Conservation (phyloP, 1,284 basidiomycete genomes). For the Butyriboletus appendiculatus region DNA sequence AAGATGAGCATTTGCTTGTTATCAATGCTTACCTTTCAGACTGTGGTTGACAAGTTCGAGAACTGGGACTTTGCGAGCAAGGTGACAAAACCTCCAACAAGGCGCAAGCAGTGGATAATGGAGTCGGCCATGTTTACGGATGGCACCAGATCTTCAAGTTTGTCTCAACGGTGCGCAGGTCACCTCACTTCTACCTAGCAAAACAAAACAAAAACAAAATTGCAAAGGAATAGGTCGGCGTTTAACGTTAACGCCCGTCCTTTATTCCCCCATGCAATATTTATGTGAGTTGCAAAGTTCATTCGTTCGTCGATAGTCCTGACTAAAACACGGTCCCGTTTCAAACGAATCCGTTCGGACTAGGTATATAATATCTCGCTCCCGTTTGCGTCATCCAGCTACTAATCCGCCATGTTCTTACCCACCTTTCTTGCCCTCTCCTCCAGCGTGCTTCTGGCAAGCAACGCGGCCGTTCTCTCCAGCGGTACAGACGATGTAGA, state of each 20-base stretch:
- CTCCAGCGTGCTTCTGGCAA: constrained; percentile 34
- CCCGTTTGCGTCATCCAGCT: background rate
- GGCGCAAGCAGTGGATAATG: background rate
- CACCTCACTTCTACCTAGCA: background rate
- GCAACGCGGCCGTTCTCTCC: constrained; percentile 26
- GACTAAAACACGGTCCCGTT: constrained; percentile 15
- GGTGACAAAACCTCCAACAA: too few relatives aligned
- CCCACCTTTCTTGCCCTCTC: constrained; percentile 8
- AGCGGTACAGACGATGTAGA: background rate
- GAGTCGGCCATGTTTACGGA: background rate
- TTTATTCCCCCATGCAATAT: background rate
- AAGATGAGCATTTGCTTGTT: too few relatives aligned
- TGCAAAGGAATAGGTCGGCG: background rate
- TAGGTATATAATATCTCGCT: constrained; percentile 6
- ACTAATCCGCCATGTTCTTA: constrained; percentile 12
- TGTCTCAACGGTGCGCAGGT: too few relatives aligned
- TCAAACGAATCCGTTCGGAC: constrained; percentile 6
- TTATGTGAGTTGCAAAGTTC: background rate
- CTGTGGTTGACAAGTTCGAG: too few relatives aligned
- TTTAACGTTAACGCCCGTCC: too few relatives aligned
- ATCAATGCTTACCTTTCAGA: too few relatives aligned
- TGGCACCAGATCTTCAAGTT: background rate
- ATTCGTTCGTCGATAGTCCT: background rate
- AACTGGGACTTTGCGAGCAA: too few relatives aligned
- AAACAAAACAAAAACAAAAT: background rate